These are phyloP conservation scores for Tylopilus rubrobrunneus DNA, from an alignment of 768 basidiomycete genomes.

Conservation along the genomic window DNA sequence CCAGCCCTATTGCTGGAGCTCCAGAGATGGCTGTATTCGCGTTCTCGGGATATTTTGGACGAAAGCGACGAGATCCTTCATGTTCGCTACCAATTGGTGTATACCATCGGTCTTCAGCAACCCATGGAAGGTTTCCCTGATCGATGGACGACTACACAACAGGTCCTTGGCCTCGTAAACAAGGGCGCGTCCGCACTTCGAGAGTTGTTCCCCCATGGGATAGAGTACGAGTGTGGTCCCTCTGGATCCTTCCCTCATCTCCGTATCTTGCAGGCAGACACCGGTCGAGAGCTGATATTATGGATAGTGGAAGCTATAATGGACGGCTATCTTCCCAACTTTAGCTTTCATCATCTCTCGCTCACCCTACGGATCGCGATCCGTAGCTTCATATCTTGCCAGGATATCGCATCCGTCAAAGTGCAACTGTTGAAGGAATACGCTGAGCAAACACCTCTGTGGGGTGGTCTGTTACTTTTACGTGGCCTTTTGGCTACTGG, in stretches of 20 bases:
- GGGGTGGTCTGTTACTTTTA: conserved; percentile 27
- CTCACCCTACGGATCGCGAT: conserved; percentile 7
- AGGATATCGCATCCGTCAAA: background rate
- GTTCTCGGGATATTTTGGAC: conserved; percentile 28
- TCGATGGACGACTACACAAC: conserved; percentile 33
- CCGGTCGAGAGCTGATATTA: conserved; percentile 10
- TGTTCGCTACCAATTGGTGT: conserved; percentile 36
- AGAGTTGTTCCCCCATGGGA: background rate
- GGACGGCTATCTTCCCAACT: conserved; percentile 9
- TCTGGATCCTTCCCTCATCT: conserved; percentile 22
- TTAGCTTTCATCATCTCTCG: conserved; percentile 13
- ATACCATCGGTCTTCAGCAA: conserved; percentile 31
- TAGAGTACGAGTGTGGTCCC: conserved; percentile 17
- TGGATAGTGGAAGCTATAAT: conserved; percentile 17
- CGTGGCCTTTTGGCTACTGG: conserved; percentile 34
- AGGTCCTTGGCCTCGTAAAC: conserved; percentile 27
- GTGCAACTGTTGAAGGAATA: conserved; percentile 9
- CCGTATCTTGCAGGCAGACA: conserved; percentile 18
- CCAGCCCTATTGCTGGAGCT: conserved; percentile 23
- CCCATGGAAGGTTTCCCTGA: conserved; percentile 31
- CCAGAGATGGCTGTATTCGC: conserved; percentile 25
- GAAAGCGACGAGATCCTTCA: conserved; percentile 33
- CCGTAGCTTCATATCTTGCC: conserved; percentile 21
- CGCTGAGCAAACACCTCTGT: conserved; percentile 3
- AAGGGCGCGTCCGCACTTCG: conserved; percentile 13